Percentiles rank a stretch among this genome's conserved stretches.
Evolutionary conservation across 495 filamentous ascomycete genomes (phyloP).

Genomic region (Pseudoneurospora amorphoporcata): DNA sequence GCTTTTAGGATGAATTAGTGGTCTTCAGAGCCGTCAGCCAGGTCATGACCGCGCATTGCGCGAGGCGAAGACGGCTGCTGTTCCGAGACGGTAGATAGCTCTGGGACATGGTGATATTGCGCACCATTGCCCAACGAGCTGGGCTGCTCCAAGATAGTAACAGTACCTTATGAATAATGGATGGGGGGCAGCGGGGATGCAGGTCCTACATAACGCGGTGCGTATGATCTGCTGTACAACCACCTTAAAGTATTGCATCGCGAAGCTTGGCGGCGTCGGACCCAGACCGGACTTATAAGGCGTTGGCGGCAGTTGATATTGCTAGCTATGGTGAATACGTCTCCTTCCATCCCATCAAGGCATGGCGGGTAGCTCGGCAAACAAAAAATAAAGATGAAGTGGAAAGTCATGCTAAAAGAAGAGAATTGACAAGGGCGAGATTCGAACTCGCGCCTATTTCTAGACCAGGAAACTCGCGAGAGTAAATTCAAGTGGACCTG

Average conservation of each 20-base stretch:
- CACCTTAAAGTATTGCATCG: background rate
- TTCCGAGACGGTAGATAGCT: background rate
- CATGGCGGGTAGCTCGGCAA: background rate
- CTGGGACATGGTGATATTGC: background rate
- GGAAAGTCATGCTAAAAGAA: background rate
- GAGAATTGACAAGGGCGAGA: constrained; percentile 20
- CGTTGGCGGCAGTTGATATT: background rate
- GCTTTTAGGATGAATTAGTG: background rate
- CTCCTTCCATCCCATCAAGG: background rate
- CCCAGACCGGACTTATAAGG: too few relatives aligned
- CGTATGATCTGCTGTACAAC: background rate
- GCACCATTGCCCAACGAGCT: background rate
- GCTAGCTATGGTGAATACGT: background rate
- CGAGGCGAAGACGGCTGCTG: background rate
- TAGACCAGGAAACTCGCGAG: constrained; percentile 17
- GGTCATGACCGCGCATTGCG: background rate
- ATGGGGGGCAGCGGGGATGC: too few relatives aligned
- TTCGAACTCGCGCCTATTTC: constrained; percentile 26
- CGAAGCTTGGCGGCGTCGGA: background rate
- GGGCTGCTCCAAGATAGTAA: background rate
- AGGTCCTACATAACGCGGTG: too few relatives aligned
- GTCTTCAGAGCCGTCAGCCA: background rate
- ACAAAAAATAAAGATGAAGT: background rate
- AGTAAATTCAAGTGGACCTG: constrained; percentile 16
- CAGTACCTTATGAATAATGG: too few relatives aligned